Evolutionary conservation across 2,329 filamentous ascomycete genomes (phyloP).

Genomic region (Blumeria hordei): DNA sequence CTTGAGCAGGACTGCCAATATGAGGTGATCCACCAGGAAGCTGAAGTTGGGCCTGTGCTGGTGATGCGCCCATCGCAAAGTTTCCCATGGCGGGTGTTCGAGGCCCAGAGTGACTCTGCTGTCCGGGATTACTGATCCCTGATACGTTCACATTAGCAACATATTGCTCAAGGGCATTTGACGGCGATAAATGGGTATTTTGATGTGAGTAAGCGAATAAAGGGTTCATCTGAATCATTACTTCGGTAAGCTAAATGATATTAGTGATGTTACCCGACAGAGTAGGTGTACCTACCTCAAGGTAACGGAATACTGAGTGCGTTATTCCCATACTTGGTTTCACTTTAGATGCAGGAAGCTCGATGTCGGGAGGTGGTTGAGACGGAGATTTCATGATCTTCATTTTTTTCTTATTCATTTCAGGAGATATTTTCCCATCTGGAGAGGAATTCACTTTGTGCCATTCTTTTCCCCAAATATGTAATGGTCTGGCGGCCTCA

Average conservation of each 20-base stretch:
- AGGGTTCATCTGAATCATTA: constrained; percentile 41
- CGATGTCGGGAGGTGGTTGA: constrained; percentile 32
- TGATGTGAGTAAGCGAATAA: constrained; percentile 32
- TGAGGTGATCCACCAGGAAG: constrained; percentile 35
- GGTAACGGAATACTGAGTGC: constrained; percentile 34
- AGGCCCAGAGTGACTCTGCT: constrained; percentile 9
- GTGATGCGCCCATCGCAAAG: constrained; percentile 34
- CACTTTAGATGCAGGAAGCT: constrained; percentile 32
- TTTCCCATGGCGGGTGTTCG: constrained; percentile 13
- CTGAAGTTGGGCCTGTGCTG: constrained; percentile 32
- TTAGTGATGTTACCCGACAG: constrained; percentile 8
- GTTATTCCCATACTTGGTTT: constrained; percentile 34
- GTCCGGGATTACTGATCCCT: constrained; percentile 5
- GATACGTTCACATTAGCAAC: constrained; percentile 21
- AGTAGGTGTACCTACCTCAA: constrained; percentile 24
- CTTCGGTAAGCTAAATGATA: constrained; percentile 30
- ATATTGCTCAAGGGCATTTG: constrained; percentile 35
- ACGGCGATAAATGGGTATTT: constrained; percentile 29
- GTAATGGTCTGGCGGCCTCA: constrained; percentile 33
- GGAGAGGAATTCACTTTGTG: constrained; percentile 27
- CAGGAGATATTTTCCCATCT: constrained; percentile 34
- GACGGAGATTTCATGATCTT: constrained; percentile 34
- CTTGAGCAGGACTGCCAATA: constrained; percentile 32
- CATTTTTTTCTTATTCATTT: constrained; percentile 43
- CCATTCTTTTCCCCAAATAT: constrained; percentile 44